Conservation (phyloP, 2,329 filamentous ascomycete species). For the Aspergillus caelatus region DNA sequence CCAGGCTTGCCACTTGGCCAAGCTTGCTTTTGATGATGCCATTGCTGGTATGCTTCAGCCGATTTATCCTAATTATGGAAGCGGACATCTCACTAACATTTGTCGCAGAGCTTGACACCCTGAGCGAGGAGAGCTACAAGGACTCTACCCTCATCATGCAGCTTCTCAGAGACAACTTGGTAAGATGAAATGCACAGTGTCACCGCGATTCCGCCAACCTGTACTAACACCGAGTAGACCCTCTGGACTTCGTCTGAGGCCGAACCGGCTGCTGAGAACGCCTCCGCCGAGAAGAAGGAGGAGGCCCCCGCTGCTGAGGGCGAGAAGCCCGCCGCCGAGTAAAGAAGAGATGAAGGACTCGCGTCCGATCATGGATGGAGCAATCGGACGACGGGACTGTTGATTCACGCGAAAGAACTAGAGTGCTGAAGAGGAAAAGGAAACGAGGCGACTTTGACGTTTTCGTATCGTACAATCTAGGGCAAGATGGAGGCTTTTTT, state of each 20-base stretch:
- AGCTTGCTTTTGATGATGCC: conserved; percentile 94
- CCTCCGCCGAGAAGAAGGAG: conserved; percentile 46
- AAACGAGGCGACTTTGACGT: conserved; percentile 7
- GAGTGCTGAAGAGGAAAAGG: conserved; percentile 6
- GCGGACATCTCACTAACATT: conserved; percentile 25
- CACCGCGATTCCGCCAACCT: neutral
- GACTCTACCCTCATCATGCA: conserved; percentile 99
- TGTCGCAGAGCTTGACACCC: conserved; percentile 80
- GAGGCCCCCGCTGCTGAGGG: conserved; percentile 44
- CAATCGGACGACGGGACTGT: conserved; percentile 13
- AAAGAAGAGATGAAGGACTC: conserved; percentile 42
- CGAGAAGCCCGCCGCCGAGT: conserved; percentile 47
- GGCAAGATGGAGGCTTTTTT: conserved; percentile 8
- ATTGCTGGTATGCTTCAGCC: conserved; percentile 69
- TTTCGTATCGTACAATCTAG: conserved; percentile 10
- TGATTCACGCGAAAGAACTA: conserved; percentile 15
- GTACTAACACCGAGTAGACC: conserved; percentile 63
- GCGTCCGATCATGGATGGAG: conserved; percentile 25
- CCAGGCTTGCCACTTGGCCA: conserved; percentile 96
- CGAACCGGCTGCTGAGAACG: conserved; percentile 68
- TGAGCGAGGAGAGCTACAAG: conserved; percentile 99
- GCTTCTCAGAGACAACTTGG: conserved; percentile 94
- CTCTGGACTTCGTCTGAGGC: conserved; percentile 99
- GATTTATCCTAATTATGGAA: neutral
- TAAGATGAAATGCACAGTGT: conserved; percentile 54